Conservation (phyloP, 805 yeast species). For the Wickerhamiella cacticola region DNA sequence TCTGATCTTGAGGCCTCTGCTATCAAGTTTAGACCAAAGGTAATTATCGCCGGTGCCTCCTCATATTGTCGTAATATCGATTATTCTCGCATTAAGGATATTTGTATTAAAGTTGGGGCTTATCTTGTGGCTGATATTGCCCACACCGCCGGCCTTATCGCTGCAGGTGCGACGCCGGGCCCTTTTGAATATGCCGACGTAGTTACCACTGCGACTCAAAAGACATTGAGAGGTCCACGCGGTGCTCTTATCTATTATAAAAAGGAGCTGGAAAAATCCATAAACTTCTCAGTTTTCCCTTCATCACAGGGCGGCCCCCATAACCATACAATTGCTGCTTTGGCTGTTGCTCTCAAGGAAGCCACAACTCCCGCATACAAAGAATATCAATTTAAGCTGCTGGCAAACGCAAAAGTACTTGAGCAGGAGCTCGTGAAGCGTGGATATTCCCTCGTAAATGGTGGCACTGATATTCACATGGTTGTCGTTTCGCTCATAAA, state of each 20-base stretch:
- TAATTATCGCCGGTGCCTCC: slow-evolving; percentile 93
- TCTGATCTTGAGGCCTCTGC: slow-evolving; percentile 90
- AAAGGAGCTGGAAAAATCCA: slow-evolving; percentile 86
- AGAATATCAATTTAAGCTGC: slow-evolving; percentile 76
- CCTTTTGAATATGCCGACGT: slow-evolving; percentile 96
- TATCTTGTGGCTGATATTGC: slow-evolving; percentile 97
- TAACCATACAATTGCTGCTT: slow-evolving; percentile 94
- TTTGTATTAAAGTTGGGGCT: slow-evolving; percentile 93
- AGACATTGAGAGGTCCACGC: slow-evolving; percentile 97
- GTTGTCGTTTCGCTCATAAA: slow-evolving; percentile 70
- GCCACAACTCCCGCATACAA: slow-evolving; percentile 82
- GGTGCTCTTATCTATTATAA: slow-evolving; percentile 99
- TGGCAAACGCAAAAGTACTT: slow-evolving; percentile 72
- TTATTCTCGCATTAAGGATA: slow-evolving; percentile 86
- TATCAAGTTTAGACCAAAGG: slow-evolving; percentile 82
- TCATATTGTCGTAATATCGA: slow-evolving; percentile 94
- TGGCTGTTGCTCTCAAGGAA: slow-evolving; percentile 93
- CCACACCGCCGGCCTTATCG: slow-evolving; percentile 89
- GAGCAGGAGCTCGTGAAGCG: slow-evolving; percentile 57
- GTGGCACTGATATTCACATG: slow-evolving; percentile 97
- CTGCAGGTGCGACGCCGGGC: slow-evolving; percentile 88
- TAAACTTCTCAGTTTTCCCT: slow-evolving; percentile 97
- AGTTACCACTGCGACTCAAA: slow-evolving; percentile 97
- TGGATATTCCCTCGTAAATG: slow-evolving; percentile 76
- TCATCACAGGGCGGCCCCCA: slow-evolving; percentile 99